phyloP scores from a whole-genome alignment of 106 monocot species.

The Chionographis japonica region DNA sequence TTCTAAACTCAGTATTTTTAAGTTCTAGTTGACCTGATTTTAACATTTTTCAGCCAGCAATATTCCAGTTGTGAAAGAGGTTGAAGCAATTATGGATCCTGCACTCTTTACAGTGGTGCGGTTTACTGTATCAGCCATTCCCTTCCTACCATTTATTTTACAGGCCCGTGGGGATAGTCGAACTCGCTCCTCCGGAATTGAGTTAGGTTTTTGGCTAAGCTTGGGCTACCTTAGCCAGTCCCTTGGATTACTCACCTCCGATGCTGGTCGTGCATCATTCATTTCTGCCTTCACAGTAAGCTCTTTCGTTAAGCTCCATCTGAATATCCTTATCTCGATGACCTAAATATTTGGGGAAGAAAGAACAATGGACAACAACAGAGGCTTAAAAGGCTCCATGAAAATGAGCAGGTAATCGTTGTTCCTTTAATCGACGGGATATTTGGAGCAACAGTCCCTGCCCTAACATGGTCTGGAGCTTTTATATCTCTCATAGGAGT shows the following conservation, averaged over 20 bases:
- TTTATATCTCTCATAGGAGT: slow-evolving; percentile 65
- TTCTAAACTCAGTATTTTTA: too few species aligned
- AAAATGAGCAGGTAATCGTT: slow-evolving; percentile 51
- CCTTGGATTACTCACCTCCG: slow-evolving; percentile 75
- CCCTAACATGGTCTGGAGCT: slow-evolving; percentile 70
- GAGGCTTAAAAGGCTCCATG: not conserved
- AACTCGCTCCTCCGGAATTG: slow-evolving; percentile 51
- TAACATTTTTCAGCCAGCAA: slow-evolving; percentile 57
- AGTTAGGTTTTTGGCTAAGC: slow-evolving; percentile 81
- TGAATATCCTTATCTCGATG: not conserved
- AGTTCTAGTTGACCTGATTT: not conserved
- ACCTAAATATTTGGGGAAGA: not conserved
- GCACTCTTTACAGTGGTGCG: slow-evolving; percentile 74
- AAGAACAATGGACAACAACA: not conserved
- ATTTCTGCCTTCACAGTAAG: slow-evolving; percentile 76
- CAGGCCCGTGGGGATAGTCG: slow-evolving; percentile 29
- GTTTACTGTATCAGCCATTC: slow-evolving; percentile 56
- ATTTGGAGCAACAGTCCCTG: slow-evolving; percentile 62
- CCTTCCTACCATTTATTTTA: slow-evolving; percentile 68
- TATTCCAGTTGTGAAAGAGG: slow-evolving; percentile 80
- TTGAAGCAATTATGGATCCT: slow-evolving; percentile 67
- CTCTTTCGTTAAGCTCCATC: not conserved
- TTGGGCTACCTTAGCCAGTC: slow-evolving; percentile 63
- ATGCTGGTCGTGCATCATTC: slow-evolving; percentile 82
- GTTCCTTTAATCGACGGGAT: slow-evolving; percentile 81